These are phyloP conservation scores for Geotrichum restrictum DNA, from an alignment of 1,139 yeast genomes.

Conservation along the genomic window DNA sequence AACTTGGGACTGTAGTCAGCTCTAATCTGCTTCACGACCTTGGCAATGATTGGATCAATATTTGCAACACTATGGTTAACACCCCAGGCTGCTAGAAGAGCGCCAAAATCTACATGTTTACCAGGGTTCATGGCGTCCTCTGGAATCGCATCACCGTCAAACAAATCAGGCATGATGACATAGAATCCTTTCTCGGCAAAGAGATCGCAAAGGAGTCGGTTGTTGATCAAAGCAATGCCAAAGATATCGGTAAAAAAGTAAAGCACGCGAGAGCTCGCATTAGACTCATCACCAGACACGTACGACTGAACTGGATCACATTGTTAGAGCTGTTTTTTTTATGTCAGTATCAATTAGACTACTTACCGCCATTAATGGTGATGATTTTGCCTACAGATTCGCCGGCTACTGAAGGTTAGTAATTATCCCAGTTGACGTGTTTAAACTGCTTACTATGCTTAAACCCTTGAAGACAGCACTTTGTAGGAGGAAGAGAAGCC, in stretches of 20 bases:
- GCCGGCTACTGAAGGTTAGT: conserved; percentile 23
- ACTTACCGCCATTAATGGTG: conserved; percentile 22
- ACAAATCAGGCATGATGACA: conserved; percentile 71
- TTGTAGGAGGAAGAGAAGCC: conserved; percentile 34
- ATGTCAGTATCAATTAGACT: no score
- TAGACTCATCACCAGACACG: conserved; percentile 46
- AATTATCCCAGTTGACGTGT: background rate
- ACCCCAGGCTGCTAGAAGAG: conserved; percentile 46
- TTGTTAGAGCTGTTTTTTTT: no score
- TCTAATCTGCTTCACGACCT: conserved; percentile 41
- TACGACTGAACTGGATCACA: conserved; percentile 45
- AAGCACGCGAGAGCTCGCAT: conserved; percentile 44
- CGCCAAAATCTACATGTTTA: conserved; percentile 25
- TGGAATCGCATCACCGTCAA: conserved; percentile 52
- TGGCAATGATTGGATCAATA: conserved; percentile 44
- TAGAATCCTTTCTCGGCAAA: conserved; percentile 56
- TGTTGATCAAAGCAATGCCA: conserved; percentile 59
- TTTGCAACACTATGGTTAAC: conserved; percentile 49
- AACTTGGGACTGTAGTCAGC: conserved; percentile 49
- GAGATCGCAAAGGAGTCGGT: conserved; percentile 62
- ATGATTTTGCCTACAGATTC: conserved; percentile 22
- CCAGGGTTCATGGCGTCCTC: conserved; percentile 45
- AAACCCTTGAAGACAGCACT: conserved; percentile 34
- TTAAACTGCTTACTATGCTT: conserved; percentile 22
- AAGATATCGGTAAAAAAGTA: conserved; percentile 66